A percentile compares a stretch with the other conserved stretches of the same genome.
These are phyloP conservation scores for Symbiodinium natans DNA, from an alignment of 73 alveolate genomes.

Conservation along the genomic window DNA sequence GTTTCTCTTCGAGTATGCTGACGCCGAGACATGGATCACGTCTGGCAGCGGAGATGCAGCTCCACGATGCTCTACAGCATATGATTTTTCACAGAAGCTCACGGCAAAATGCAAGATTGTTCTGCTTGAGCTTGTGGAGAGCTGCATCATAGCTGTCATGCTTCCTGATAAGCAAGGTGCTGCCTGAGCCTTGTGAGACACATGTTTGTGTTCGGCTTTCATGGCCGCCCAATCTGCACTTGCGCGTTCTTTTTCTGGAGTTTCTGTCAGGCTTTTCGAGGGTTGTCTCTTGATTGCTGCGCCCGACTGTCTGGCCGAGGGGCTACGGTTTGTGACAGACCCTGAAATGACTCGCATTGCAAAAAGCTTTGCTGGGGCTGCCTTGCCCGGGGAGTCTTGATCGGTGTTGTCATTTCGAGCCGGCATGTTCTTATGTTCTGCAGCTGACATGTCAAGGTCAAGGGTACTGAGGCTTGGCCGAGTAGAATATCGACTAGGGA, in stretches of 20 bases:
- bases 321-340: slow-evolving; percentile 16
- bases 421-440: no score
- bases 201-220: slow-evolving; percentile 19
- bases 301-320: slow-evolving; percentile 18
- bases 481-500: no score
- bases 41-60: slow-evolving; percentile 1
- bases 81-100: no score
- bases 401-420: no score
- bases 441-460: no score
- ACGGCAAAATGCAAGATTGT: no score
- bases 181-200: slow-evolving; percentile 22
- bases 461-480: no score
- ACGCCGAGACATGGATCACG: neutral
- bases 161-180: slow-evolving; percentile 20
- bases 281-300: neutral
- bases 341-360: neutral
- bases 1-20: neutral
- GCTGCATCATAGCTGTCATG: neutral
- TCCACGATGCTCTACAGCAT: neutral
- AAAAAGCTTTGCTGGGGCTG: neutral
- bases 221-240: neutral
- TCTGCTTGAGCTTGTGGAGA: neutral
- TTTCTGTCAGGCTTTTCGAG: slow-evolving; percentile 14
- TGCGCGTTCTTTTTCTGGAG: neutral
- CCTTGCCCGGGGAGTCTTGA: no score